phyloP scores from a whole-genome alignment of 495 filamentous ascomycete genomes.

The Penicillium herquei region DNA sequence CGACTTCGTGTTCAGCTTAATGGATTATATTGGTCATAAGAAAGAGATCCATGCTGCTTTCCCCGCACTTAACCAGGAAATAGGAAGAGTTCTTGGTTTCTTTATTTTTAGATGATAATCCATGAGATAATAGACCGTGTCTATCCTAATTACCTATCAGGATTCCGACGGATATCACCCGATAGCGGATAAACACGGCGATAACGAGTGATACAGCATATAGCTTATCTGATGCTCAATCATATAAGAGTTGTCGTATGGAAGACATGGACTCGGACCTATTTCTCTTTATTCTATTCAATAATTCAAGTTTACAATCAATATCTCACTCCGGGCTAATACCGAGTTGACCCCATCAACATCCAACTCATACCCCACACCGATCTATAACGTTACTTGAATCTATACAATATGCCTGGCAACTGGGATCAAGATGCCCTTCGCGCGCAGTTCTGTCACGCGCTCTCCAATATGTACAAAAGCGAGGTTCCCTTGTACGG shows the following conservation, averaged over 20 bases:
- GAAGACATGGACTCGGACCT: neutral
- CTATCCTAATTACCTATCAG: slow-evolving; percentile 3
- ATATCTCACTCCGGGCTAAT: too few relatives aligned
- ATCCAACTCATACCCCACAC: too few relatives aligned
- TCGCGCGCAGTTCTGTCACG: slow-evolving; percentile 32
- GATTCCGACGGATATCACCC: slow-evolving; percentile 2
- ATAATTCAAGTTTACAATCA: too few relatives aligned
- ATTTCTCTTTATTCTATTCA: too few relatives aligned
- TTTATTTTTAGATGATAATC: neutral
- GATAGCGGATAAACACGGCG: slow-evolving; percentile 23
- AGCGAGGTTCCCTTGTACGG: slow-evolving; percentile 42
- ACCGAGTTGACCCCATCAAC: too few relatives aligned
- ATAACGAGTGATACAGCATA: slow-evolving; percentile 2
- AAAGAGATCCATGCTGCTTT: neutral
- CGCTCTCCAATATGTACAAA: slow-evolving; percentile 43
- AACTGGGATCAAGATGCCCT: slow-evolving; percentile 15
- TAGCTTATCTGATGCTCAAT: slow-evolving; percentile 3
- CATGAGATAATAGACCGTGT: neutral
- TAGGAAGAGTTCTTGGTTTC: neutral
- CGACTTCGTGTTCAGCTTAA: neutral
- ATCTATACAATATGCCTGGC: too few relatives aligned
- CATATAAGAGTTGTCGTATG: neutral
- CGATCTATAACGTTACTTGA: too few relatives aligned
- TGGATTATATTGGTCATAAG: too few relatives aligned
- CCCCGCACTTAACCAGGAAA: neutral